Evolutionary conservation across 75 land plant species (phyloP).

Genomic region (Pinus taeda): DNA sequence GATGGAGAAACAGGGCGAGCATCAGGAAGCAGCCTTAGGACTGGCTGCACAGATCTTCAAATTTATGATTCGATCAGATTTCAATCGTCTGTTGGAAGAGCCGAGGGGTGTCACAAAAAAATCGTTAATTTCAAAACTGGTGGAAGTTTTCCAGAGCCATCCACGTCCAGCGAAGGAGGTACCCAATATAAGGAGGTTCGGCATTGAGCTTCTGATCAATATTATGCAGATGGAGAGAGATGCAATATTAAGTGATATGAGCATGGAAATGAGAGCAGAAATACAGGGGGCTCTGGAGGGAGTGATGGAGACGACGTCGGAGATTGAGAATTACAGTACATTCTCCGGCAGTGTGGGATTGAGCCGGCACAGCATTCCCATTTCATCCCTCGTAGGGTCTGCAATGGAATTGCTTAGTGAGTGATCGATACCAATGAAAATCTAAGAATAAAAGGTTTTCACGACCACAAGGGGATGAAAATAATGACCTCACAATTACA

Average conservation of each 20-base stretch:
- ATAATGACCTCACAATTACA: too few species aligned
- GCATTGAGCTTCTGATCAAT: not conserved
- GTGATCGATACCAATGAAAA: too few species aligned
- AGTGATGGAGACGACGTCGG: slow-evolving; percentile 1
- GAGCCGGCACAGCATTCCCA: slow-evolving; percentile 28
- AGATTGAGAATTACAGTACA: not conserved
- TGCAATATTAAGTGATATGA: too few species aligned
- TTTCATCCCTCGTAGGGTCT: slow-evolving; percentile 6
- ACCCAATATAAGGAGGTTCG: not conserved
- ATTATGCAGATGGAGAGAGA: not conserved
- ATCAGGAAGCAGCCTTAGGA: slow-evolving; percentile 18
- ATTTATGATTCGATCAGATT: slow-evolving; percentile 7
- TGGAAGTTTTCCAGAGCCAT: not conserved
- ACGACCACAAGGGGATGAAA: too few species aligned
- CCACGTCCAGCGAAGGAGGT: not conserved
- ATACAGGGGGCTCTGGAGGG: not conserved
- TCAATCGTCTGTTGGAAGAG: slow-evolving; percentile 17
- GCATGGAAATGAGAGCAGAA: too few species aligned
- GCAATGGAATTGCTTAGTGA: too few species aligned
- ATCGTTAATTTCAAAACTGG: slow-evolving; percentile 11
- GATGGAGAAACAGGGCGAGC: not conserved
- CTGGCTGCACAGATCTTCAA: slow-evolving; percentile 19
- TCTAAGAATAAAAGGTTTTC: too few species aligned
- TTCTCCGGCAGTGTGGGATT: slow-evolving; percentile 50
- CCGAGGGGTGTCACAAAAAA: slow-evolving; percentile 12